Evolutionary conservation across 139 green algal genomes (phyloP).

Genomic region (Choricystis sp.): DNA sequence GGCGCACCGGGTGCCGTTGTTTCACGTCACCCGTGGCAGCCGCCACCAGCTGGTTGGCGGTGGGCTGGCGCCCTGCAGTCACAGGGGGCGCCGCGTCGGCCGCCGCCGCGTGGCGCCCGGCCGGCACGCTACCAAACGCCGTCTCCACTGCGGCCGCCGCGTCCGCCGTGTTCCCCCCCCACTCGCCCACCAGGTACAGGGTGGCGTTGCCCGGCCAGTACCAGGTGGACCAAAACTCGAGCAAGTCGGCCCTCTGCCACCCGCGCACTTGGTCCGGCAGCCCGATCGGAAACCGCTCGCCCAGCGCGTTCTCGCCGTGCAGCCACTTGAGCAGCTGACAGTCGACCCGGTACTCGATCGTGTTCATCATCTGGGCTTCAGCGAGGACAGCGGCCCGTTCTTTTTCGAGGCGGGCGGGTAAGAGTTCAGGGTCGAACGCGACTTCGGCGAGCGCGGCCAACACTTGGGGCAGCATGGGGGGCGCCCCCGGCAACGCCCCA

Average conservation of each 20-base stretch:
- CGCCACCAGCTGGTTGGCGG: conserved; percentile 3
- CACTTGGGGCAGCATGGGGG: conserved; percentile 71
- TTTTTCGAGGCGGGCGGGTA: conserved; percentile 82
- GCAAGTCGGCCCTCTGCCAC: conserved; percentile 59
- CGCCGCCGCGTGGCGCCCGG: conserved; percentile 4
- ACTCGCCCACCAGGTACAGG: conserved; percentile 90
- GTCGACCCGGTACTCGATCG: conserved; percentile 98
- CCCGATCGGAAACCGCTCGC: conserved; percentile 91
- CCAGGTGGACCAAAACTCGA: conserved; percentile 77
- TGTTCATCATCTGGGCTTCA: conserved; percentile 99
- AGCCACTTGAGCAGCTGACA: conserved; percentile 94
- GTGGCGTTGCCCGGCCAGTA: conserved; percentile 98
- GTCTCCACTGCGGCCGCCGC: conserved; percentile 1
- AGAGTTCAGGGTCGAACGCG: conserved; percentile 75
- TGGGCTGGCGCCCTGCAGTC: conserved; percentile 1
- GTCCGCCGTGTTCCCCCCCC: conserved; percentile 28
- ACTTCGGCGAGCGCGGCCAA: conserved; percentile 87
- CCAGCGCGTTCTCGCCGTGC: conserved; percentile 92
- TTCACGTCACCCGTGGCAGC: not conserved
- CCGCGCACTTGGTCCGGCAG: conserved; percentile 73
- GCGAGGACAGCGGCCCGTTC: conserved; percentile 89
- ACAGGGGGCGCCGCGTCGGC: not conserved
- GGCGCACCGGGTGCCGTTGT: conserved; percentile 28
- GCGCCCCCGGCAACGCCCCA: not conserved
- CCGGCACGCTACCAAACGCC: conserved; percentile 37